phyloP scores from a whole-genome alignment of 768 basidiomycete genomes.

The Lactifluus volemus region DNA sequence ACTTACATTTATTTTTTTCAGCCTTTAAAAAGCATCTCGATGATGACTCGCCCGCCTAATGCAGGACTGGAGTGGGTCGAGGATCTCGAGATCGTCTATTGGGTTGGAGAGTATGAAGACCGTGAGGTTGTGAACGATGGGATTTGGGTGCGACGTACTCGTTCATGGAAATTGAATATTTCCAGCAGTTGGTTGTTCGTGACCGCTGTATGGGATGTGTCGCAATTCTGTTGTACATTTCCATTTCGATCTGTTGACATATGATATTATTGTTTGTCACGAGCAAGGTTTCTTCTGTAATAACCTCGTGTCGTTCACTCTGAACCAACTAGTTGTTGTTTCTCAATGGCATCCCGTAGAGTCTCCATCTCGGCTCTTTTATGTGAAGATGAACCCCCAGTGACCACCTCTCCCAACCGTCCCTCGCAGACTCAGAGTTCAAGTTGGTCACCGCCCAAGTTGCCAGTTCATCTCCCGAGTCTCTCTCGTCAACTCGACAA shows the following conservation, averaged over 20 bases:
- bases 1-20: constrained; percentile 29
- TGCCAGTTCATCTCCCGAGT: neutral
- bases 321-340: neutral
- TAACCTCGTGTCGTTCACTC: neutral
- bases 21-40: constrained; percentile 86
- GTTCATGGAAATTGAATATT: constrained; percentile 28
- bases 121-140: constrained; percentile 41
- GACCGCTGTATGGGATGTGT: constrained; percentile 55
- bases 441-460: neutral
- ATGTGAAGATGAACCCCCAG: constrained; percentile 35
- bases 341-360: constrained; percentile 51
- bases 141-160: constrained; percentile 82
- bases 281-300: neutral
- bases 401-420: neutral
- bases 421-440: neutral
- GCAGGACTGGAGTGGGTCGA: constrained; percentile 67
- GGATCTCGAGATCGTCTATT: constrained; percentile 83
- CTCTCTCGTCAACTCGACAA: neutral
- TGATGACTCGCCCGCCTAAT: constrained; percentile 63
- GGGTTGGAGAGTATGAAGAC: constrained; percentile 59
- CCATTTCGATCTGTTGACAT: constrained; percentile 10
- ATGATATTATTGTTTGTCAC: constrained; percentile 7
- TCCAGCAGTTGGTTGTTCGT: constrained; percentile 50
- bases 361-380: constrained; percentile 73
- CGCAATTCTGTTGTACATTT: constrained; percentile 90